Percentiles rank a stretch among this genome's conserved stretches.
Conservation (phyloP, 352 stramenopile genomes). For the Pythium biforme region DNA sequence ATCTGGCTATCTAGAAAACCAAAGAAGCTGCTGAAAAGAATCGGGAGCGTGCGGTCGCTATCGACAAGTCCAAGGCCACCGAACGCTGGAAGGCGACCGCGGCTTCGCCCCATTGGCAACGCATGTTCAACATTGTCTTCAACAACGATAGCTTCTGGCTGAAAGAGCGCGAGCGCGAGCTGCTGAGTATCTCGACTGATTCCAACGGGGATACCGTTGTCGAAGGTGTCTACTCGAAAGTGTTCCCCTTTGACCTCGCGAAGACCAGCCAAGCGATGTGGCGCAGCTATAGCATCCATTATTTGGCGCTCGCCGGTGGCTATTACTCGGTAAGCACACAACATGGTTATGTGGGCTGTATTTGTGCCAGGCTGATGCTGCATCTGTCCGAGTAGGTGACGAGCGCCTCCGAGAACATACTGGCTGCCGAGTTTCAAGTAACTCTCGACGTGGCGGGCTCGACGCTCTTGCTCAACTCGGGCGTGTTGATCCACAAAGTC, state of each 20-base stretch:
- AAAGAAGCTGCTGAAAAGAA: not conserved
- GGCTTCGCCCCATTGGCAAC: not conserved
- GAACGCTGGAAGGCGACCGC: not conserved
- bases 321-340: not conserved
- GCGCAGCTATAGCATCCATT: not conserved
- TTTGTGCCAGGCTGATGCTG: no score
- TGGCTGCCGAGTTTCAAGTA: not conserved
- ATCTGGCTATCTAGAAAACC: not conserved
- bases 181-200: not conserved
- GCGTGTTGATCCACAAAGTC: not conserved
- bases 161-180: slow-evolving; percentile 4
- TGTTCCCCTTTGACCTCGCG: not conserved
- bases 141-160: slow-evolving; percentile 8
- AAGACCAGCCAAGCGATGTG: not conserved
- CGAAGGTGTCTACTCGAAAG: not conserved
- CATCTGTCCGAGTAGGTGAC: no score
- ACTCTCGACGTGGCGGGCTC: not conserved
- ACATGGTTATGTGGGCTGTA: no score
- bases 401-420: not conserved
- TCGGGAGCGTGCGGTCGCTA: not conserved
- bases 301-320: not conserved
- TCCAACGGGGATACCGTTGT: not conserved
- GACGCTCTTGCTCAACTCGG: not conserved
- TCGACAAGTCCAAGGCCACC: not conserved
- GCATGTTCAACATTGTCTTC: slow-evolving; percentile 1